Percentiles rank a stretch among this genome's conserved stretches.
These are phyloP conservation scores for Melaleuca quinquenervia DNA, from an alignment of 345 rosid species.

Conservation along the genomic window DNA sequence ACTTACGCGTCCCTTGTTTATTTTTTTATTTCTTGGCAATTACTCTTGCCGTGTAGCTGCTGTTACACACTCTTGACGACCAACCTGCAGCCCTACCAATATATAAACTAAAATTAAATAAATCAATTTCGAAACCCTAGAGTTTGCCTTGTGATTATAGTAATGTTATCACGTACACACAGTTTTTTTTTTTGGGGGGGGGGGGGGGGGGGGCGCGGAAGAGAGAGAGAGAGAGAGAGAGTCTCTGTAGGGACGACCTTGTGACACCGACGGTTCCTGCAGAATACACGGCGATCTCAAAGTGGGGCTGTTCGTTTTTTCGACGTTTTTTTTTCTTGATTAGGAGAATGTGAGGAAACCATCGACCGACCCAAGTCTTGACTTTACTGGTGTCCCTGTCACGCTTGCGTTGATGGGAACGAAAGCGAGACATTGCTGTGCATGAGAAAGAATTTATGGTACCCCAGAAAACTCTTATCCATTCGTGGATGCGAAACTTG, in stretches of 20 bases:
- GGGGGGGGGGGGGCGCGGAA: neutral
- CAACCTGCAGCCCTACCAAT: neutral
- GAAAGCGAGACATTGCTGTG: conserved; percentile 2
- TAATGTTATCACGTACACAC: neutral
- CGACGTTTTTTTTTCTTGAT: conserved; percentile 19
- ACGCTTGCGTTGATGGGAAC: neutral
- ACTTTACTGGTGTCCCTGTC: conserved; percentile 6
- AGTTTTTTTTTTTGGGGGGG: too few relatives aligned
- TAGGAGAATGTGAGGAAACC: conserved; percentile 32
- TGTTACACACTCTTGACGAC: neutral
- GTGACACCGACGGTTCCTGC: conserved; percentile 34
- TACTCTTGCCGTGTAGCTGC: neutral
- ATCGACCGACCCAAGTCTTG: conserved; percentile 15
- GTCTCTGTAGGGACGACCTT: neutral
- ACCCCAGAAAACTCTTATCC: conserved; percentile 11
- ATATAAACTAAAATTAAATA: neutral
- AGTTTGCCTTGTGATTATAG: neutral
- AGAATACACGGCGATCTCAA: conserved; percentile 27
- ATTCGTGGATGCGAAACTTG: neutral
- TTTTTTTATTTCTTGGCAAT: neutral
- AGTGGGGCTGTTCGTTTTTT: conserved; percentile 12
- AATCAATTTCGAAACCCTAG: neutral
- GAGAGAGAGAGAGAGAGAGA: neutral
- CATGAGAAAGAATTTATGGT: conserved; percentile 24
- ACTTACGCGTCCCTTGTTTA: neutral